Conservation (phyloP, 2,329 filamentous ascomycete genomes). For the Neurospora crassa region DNA sequence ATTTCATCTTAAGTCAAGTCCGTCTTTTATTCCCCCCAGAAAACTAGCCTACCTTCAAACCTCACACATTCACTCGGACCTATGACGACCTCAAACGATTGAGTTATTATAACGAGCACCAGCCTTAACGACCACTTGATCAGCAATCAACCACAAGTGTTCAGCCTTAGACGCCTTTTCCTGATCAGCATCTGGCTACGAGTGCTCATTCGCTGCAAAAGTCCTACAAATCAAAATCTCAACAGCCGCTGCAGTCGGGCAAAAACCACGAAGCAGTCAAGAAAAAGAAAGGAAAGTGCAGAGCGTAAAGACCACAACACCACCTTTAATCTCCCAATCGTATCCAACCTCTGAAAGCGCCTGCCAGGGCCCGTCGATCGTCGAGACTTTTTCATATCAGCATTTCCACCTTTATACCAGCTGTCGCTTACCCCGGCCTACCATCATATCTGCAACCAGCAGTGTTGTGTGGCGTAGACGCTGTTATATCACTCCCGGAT, state of each 20-base stretch:
- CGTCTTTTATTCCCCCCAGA: not conserved
- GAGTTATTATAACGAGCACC: not conserved
- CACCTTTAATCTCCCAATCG: not conserved
- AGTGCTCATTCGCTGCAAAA: not conserved
- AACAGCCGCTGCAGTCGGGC: not conserved
- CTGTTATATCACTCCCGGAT: not conserved
- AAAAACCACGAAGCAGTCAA: slow-evolving; percentile 1
- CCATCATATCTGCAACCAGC: not conserved
- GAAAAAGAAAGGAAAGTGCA: slow-evolving; percentile 6
- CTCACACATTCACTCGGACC: not conserved
- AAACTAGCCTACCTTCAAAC: not conserved
- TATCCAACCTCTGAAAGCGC: not conserved
- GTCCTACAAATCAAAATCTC: not conserved
- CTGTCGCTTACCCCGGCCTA: not conserved
- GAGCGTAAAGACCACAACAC: not conserved
- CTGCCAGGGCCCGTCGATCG: not conserved
- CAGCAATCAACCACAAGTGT: not conserved
- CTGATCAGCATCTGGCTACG: not conserved
- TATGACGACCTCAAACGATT: not conserved
- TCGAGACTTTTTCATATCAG: not conserved
- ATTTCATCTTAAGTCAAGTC: not conserved
- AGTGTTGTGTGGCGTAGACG: not conserved
- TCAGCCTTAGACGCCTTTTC: not conserved
- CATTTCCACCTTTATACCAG: not conserved
- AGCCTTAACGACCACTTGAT: not conserved